A percentile compares a stretch with the other conserved stretches of the same genome.
Conservation (phyloP, 1,139 yeast genomes). For the Citeromyces hawaiiensis region DNA sequence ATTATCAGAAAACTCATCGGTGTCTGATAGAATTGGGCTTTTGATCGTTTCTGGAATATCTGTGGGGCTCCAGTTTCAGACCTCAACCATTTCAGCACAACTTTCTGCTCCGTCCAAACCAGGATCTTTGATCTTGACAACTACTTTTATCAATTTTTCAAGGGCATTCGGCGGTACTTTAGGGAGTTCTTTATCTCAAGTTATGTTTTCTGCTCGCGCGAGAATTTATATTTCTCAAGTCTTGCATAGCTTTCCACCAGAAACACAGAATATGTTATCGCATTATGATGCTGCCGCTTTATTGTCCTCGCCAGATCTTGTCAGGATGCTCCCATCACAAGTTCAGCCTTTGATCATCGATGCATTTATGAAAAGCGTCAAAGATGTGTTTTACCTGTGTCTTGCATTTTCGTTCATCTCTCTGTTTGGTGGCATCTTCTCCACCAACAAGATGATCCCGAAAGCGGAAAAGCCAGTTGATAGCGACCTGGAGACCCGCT, state of each 20-base stretch:
- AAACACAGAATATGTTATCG: not conserved
- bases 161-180: conserved; percentile 36
- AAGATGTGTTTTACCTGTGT: not conserved
- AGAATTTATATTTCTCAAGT: not conserved
- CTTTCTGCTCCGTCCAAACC: conserved; percentile 35
- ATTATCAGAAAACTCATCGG: conserved; percentile 22
- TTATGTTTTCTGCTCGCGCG: conserved; percentile 22
- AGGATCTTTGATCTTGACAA: conserved; percentile 37
- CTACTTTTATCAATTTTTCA: conserved; percentile 27
- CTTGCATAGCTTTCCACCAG: not conserved
- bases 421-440: not conserved
- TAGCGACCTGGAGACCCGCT: not conserved
- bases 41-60: conserved; percentile 41
- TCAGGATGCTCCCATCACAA: not conserved
- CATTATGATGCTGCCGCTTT: not conserved
- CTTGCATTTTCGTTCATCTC: not conserved
- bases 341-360: not conserved
- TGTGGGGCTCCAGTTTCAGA: conserved; percentile 40
- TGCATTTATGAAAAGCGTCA: not conserved
- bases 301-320: not conserved
- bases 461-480: not conserved
- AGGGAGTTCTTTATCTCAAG: conserved; percentile 32
- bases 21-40: conserved; percentile 33
- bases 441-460: not conserved
- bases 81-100: conserved; percentile 37